These are phyloP conservation scores for Boechera divaricarpa DNA, from an alignment of 345 rosid species.

Conservation along the genomic window DNA sequence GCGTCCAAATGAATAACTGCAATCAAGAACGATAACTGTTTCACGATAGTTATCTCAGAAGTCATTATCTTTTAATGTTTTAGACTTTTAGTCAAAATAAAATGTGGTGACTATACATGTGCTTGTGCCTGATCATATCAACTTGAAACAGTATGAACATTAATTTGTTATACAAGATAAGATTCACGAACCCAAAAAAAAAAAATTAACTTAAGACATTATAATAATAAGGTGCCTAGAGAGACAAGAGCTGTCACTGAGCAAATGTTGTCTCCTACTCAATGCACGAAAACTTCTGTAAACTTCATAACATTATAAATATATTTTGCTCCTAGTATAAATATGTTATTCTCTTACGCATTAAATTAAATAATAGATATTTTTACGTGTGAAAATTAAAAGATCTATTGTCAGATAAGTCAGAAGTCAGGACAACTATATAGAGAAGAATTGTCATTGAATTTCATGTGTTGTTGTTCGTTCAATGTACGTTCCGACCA, in stretches of 20 bases:
- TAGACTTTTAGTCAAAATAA: too few relatives aligned
- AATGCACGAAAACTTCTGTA: conserved; percentile 33
- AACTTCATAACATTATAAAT: conserved; percentile 10
- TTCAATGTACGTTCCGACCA: conserved; percentile 41
- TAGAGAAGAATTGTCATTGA: conserved; percentile 25
- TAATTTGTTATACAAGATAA: conserved; percentile 1
- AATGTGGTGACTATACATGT: too few relatives aligned
- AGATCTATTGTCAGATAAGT: conserved; percentile 18
- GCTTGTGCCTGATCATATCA: conserved; percentile 23
- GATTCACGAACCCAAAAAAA: conserved; percentile 15
- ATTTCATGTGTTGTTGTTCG: conserved; percentile 34
- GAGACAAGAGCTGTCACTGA: conserved; percentile 44
- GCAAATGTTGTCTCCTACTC: conserved; percentile 44
- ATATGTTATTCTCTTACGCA: conserved; percentile 14
- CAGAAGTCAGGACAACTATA: conserved; percentile 19
- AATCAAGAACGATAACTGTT: too few relatives aligned
- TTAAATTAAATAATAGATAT: background rate
- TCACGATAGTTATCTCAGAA: too few relatives aligned
- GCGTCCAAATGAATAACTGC: background rate
- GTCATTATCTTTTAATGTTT: too few relatives aligned
- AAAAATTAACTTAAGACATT: conserved; percentile 10
- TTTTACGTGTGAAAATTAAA: background rate
- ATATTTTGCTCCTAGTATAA: conserved; percentile 6
- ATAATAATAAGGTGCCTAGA: conserved; percentile 31
- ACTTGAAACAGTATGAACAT: conserved; percentile 17